Conservation (phyloP, 345 rosid genomes). For the Physaria fendleri region DNA sequence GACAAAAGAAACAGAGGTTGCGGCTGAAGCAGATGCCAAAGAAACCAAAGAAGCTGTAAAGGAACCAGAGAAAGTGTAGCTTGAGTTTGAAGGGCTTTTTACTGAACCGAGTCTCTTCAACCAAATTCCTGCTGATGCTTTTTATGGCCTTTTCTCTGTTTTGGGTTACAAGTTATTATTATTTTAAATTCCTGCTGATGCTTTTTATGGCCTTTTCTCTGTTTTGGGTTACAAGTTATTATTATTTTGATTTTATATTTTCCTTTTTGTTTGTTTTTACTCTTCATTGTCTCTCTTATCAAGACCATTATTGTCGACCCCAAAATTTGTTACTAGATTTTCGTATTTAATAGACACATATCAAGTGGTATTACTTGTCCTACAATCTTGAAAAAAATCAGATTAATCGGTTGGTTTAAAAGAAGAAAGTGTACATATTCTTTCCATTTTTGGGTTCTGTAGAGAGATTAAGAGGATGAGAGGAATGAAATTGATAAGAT, state of each 20-base stretch:
- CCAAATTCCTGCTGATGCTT: constrained; percentile 3
- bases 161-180: constrained; percentile 25
- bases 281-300: neutral
- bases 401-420: no score
- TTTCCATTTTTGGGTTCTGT: no score
- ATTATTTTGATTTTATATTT: constrained; percentile 13
- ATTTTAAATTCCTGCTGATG: constrained; percentile 3
- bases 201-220: constrained; percentile 17
- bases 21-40: constrained; percentile 7
- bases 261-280: constrained; percentile 10
- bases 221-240: constrained; percentile 22
- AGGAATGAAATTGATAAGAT: no score
- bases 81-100: constrained; percentile 1
- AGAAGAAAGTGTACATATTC: no score
- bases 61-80: constrained; percentile 16
- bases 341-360: no score
- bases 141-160: constrained; percentile 16
- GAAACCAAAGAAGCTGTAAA: constrained; percentile 12
- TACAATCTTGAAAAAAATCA: no score
- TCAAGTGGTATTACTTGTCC: no score
- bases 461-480: no score
- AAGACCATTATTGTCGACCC: constrained; percentile 19
- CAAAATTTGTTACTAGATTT: constrained; percentile 16
- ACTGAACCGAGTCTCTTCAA: neutral
- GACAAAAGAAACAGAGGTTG: constrained; percentile 20